Percentiles rank a stretch among this genome's conserved stretches.
Evolutionary conservation across 495 filamentous ascomycete genomes (phyloP).

Genomic region (Penicillium arizonense): DNA sequence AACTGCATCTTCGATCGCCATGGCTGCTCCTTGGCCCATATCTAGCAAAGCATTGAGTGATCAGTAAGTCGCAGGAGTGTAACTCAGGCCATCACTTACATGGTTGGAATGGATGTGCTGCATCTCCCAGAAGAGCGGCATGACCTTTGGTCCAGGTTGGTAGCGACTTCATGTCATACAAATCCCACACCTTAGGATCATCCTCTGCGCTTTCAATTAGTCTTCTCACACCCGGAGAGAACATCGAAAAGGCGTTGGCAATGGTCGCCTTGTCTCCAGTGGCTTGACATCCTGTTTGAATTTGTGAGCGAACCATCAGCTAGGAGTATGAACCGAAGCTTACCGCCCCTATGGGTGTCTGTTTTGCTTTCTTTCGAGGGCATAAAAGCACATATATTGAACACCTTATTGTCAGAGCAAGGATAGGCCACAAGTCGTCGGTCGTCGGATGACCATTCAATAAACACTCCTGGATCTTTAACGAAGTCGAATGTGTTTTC

Average conservation of each 20-base stretch:
- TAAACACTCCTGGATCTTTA: slow-evolving; percentile 19
- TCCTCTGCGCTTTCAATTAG: slow-evolving; percentile 42
- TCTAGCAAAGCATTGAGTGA: slow-evolving; percentile 12
- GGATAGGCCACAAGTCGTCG: slow-evolving; percentile 28
- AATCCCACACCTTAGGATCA: slow-evolving; percentile 53
- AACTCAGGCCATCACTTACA: slow-evolving; percentile 12
- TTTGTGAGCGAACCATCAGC: background rate
- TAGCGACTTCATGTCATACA: slow-evolving; percentile 57
- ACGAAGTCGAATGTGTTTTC: slow-evolving; percentile 13
- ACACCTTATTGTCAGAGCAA: slow-evolving; percentile 25
- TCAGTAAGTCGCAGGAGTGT: background rate
- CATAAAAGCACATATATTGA: slow-evolving; percentile 29
- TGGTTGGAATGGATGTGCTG: slow-evolving; percentile 60
- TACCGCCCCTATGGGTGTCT: slow-evolving; percentile 13
- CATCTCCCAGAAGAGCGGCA: slow-evolving; percentile 56
- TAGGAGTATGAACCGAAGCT: background rate
- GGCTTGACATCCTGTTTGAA: slow-evolving; percentile 41
- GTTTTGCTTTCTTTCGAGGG: slow-evolving; percentile 15
- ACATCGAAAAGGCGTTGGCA: slow-evolving; percentile 43
- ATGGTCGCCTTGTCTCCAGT: slow-evolving; percentile 38
- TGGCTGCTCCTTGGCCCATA: slow-evolving; percentile 54
- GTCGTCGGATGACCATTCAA: slow-evolving; percentile 25
- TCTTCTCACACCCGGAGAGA: slow-evolving; percentile 38
- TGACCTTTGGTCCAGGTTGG: slow-evolving; percentile 46
- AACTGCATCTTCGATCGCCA: slow-evolving; percentile 61